Base-by-base conservation (phyloP, 1,284 basidiomycete genomes). In the Apiotrichum montevideense region DNA sequence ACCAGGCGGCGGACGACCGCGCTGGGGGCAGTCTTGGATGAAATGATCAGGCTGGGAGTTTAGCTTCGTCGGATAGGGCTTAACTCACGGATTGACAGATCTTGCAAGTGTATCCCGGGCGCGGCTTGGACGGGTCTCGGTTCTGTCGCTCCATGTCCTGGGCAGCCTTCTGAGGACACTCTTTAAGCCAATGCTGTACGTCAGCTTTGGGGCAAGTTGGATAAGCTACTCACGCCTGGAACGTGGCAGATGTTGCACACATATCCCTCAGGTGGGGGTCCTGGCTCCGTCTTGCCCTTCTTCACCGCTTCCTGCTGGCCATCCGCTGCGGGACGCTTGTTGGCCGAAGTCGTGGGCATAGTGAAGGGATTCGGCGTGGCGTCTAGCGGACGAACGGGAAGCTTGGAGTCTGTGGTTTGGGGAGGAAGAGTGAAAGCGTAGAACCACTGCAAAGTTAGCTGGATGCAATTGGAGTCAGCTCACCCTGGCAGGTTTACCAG, bases 11-110 rank as follows among this genome's bases (percentile, higher is more conserved):
- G 80, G 82, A 7, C 87, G 87, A 62, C 88, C 81, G 70, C 82
- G 83, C 15, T 85, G 85, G 0, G 90, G 90, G 73, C 91, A 94
- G 67, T 93, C 89, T 39, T 88, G 87, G 53, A 93, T 82, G 64
- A 89, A 84, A 72, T 93, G 90, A 40, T 87, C 90, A 35, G 85
- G 77, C 84, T 88, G 62, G 21, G 34, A 35, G 41, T 54, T 51
- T 48, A 42, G 10, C 10, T 13, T 8, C 41, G 42, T 33, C 29
- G 32, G 33, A 76, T 46, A 57, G 83, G 82, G 35, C 9, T 2
- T 32, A 21, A 61, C 70, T 57, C 52, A 74, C 72, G 13, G 67
- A 67, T 59, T 71, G 62, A 56, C 75, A 76, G 35, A 77, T 72
- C 41, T 74, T 73, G 66, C 74, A 76, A 2, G 63, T 55, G 51